phyloP scores from a whole-genome alignment of 148 eudicot genomes.

The Gaultheria prostrata region DNA sequence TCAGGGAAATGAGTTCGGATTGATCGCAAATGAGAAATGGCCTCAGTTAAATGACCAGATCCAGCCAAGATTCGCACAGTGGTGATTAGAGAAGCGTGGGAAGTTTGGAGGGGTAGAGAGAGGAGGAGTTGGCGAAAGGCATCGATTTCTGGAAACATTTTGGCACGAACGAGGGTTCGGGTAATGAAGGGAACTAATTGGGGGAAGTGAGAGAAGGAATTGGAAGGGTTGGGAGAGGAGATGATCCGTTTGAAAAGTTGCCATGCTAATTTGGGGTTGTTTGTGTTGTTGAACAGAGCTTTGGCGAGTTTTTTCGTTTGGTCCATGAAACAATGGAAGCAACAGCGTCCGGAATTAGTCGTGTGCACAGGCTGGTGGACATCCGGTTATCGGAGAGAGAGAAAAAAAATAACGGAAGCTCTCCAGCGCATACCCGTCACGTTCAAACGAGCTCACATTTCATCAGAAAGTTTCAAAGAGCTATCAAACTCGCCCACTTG shows the following conservation, averaged over 20 bases:
- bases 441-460: too few species aligned
- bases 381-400: too few species aligned
- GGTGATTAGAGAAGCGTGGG: conserved; percentile 22
- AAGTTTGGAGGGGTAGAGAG: conserved; percentile 18
- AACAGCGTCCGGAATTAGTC: too few species aligned
- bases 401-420: too few species aligned
- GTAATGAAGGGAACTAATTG: conserved; percentile 43
- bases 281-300: conserved; percentile 51
- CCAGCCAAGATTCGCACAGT: conserved; percentile 46
- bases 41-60: conserved; percentile 43
- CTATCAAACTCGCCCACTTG: too few species aligned
- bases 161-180: conserved; percentile 53
- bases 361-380: too few species aligned
- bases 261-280: conserved; percentile 77
- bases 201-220: conserved; percentile 16
- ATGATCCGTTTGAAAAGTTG: conserved; percentile 66
- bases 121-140: conserved; percentile 56
- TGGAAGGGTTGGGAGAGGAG: conserved; percentile 26
- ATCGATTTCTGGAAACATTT: conserved; percentile 57
- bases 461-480: too few species aligned
- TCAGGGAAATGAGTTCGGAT: conserved; percentile 42
- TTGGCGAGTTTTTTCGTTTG: conserved; percentile 30
- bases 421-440: too few species aligned
- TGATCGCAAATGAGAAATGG: conserved; percentile 60
- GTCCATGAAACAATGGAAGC: background rate